A percentile compares a stretch with the other conserved stretches of the same genome.
These are phyloP conservation scores for Lactarius hengduanensis DNA, from an alignment of 768 basidiomycete species.

Conservation along the genomic window DNA sequence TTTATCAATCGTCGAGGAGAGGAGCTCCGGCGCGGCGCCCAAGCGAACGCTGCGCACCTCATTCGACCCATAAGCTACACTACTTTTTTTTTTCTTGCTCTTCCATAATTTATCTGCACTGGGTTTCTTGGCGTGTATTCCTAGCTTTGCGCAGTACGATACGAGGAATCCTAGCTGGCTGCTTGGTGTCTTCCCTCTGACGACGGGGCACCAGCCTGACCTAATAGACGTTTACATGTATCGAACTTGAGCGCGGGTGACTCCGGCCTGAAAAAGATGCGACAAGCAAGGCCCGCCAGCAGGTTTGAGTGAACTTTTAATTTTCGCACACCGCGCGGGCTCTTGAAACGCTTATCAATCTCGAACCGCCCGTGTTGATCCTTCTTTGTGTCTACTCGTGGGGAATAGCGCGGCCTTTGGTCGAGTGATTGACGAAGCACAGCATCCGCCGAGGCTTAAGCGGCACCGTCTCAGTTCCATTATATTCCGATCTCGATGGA, in stretches of 20 bases:
- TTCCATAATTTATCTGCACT: neutral
- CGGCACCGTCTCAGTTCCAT: neutral
- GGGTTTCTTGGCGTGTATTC: neutral
- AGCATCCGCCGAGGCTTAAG: neutral
- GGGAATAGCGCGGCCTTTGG: neutral
- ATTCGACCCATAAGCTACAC: neutral
- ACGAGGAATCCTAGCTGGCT: neutral
- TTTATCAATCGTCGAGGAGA: neutral
- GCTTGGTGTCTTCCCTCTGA: neutral
- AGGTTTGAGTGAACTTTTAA: too few relatives aligned
- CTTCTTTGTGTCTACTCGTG: too few relatives aligned
- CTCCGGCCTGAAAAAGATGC: neutral
- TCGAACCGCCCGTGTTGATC: too few relatives aligned
- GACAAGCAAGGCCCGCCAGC: neutral
- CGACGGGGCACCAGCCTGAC: neutral
- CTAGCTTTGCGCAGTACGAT: neutral
- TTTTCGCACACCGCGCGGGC: neutral
- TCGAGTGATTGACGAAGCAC: neutral
- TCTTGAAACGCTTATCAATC: too few relatives aligned
- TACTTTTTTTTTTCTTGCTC: neutral
- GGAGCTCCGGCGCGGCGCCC: neutral
- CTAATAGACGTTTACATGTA: neutral
- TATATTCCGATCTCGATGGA: neutral
- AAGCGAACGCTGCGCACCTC: neutral
- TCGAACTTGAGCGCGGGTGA: neutral